A percentile compares a stretch with the other conserved stretches of the same genome.
These are phyloP conservation scores for Corynascus novoguineensis DNA, from an alignment of 495 filamentous ascomycete species.

Conservation along the genomic window DNA sequence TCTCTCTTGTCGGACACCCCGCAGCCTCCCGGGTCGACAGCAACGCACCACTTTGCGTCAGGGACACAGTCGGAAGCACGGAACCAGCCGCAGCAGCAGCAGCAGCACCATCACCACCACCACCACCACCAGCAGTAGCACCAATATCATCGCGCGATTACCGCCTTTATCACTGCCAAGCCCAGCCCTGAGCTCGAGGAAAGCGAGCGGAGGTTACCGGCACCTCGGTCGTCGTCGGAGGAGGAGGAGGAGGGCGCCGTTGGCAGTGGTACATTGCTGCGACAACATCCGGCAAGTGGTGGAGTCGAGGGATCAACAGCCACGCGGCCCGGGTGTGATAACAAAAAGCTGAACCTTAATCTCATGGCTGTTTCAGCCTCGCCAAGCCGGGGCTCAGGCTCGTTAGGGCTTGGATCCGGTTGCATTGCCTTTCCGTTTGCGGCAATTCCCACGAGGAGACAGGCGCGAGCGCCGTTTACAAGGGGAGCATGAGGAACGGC, in stretches of 20 bases:
- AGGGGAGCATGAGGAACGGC: not conserved
- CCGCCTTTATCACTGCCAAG: no score
- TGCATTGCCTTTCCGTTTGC: slow-evolving; percentile 10
- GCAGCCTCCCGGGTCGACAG: slow-evolving; percentile 31
- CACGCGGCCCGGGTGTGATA: slow-evolving; percentile 33
- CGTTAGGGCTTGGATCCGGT: slow-evolving; percentile 11
- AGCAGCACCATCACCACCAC: slow-evolving; percentile 9
- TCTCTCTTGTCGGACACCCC: slow-evolving; percentile 44
- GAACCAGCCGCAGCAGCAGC: slow-evolving; percentile 9
- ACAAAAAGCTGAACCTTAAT: slow-evolving; percentile 39
- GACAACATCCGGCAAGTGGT: slow-evolving; percentile 24
- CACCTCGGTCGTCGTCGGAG: slow-evolving; percentile 28
- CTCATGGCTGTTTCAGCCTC: slow-evolving; percentile 37
- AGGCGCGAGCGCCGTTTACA: not conserved
- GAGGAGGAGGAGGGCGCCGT: no score
- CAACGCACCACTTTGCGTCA: slow-evolving; percentile 19
- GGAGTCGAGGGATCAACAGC: slow-evolving; percentile 30
- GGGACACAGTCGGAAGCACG: slow-evolving; percentile 27
- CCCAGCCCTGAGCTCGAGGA: slow-evolving; percentile 21
- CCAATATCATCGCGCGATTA: no score
- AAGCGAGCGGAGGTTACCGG: slow-evolving; percentile 15
- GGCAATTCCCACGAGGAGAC: slow-evolving; percentile 6
- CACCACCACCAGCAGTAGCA: slow-evolving; percentile 11
- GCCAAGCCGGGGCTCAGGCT: slow-evolving; percentile 16
- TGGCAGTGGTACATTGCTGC: no score